Evolutionary conservation across 73 alveolate genomes (phyloP), one percentile per base, ranked within the genome.

Genomic region (Blepharisma stoltei): DNA sequence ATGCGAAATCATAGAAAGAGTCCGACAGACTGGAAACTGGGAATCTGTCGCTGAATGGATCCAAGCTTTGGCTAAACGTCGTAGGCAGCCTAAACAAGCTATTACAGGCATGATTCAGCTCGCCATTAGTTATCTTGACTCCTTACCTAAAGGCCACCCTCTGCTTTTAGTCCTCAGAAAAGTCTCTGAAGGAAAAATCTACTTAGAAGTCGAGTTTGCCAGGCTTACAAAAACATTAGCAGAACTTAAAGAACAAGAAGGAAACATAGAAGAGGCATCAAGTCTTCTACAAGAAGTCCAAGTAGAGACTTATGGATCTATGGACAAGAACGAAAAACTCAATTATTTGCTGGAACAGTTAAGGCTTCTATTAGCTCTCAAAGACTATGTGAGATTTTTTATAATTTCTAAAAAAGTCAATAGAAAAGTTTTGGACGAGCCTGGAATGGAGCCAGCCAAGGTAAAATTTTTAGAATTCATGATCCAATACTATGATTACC

Each of bases 241-340:
- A 27, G 90, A 94, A 80, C 81, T 83, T 84, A 81, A 90, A 48
- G 93, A 88, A 50, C 90, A 81, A 53, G 95, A 94, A 77, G 90
- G 91, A 25, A 55, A 93, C 68, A 75, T 88, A 6, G 97, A 83
- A 32, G 96, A 94, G 55, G 99, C 98, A 6, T 93, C 97, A 6
- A 86, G 85, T 70, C 83, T 88, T 53, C 83, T 94, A 55, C 90
- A 94, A 77, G 99, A 94, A 79, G 97, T 94, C 18, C 89, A 93
- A 81, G 91, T 94, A 60, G 99, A 94, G 78, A 94, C 98, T 21
- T 94, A 93, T 83, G 98, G 99, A 7, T 93, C 98, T 4, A 84
- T 94, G 91, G 97, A 94, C 68, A 89, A 76, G 71, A 86, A 88
- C 60, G 96, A 94, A 77, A 94, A 94, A 80, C 86, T 93, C 41